phyloP scores from a whole-genome alignment of 2,329 filamentous ascomycete species.

The Fusarium sp. region DNA sequence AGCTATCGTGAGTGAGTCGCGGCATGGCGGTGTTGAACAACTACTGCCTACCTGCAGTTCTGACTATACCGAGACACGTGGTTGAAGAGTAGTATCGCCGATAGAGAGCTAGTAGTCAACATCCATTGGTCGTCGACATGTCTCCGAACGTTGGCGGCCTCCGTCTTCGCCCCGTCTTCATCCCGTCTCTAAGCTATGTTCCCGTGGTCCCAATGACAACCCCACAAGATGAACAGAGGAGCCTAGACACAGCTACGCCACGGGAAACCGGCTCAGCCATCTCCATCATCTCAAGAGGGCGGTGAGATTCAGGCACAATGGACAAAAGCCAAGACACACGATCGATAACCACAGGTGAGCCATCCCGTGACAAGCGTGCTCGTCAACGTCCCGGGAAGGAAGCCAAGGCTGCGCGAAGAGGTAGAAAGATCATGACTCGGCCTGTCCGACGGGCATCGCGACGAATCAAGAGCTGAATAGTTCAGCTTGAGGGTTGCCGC shows the following conservation, averaged over 20 bases:
- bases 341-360: neutral
- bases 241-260: neutral
- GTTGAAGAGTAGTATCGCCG: neutral
- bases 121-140: neutral
- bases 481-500: neutral
- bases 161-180: neutral
- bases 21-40: neutral
- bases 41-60: neutral
- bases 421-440: neutral
- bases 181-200: neutral
- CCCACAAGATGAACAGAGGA: neutral
- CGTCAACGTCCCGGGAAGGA: neutral
- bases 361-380: neutral
- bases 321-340: conserved; percentile 1
- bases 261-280: neutral
- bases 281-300: neutral
- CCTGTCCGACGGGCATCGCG: neutral
- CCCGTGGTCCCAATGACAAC: neutral
- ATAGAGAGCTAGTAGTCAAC: neutral
- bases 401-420: neutral
- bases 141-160: neutral
- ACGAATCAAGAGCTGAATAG: neutral
- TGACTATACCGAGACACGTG: neutral
- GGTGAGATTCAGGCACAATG: neutral
- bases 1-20: neutral